Percentiles rank a stretch among this genome's conserved stretches.
Conservation (phyloP, 2,329 filamentous ascomycete species). For the Pseudogymnoascus sp. region DNA sequence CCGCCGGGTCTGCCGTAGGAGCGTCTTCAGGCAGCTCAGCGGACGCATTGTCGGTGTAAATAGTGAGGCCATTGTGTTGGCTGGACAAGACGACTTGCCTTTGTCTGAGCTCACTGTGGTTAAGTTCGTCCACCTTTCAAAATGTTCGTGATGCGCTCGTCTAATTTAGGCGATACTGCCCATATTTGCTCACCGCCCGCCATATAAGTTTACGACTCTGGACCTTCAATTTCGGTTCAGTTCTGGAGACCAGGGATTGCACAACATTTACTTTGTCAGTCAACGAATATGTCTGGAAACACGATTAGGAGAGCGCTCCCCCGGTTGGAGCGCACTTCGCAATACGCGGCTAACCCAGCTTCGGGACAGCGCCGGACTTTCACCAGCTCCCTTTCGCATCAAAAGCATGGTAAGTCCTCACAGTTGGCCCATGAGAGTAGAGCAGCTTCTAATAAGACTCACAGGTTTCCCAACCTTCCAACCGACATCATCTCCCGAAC, state of each 20-base stretch:
- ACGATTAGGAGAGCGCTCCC: conserved; percentile 3
- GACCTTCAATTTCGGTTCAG: conserved; percentile 5
- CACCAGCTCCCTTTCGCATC: conserved; percentile 21
- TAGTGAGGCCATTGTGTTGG: conserved; percentile 23
- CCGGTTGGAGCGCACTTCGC: not conserved
- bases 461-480: conserved; percentile 33
- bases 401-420: conserved; percentile 21
- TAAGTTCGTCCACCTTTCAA: conserved; percentile 8
- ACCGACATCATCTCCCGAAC: conserved; percentile 42
- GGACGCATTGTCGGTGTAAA: conserved; percentile 47
- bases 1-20: conserved; percentile 50
- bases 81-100: conserved; percentile 4
- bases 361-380: conserved; percentile 20
- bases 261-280: not conserved
- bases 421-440: not conserved
- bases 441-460: conserved; percentile 1
- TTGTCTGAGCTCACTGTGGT: not conserved
- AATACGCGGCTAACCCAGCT: not conserved
- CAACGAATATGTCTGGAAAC: conserved; percentile 6
- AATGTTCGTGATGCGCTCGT: conserved; percentile 5
- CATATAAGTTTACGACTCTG: conserved; percentile 3
- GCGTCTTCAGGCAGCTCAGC: conserved; percentile 60
- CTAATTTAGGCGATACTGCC: conserved; percentile 5
- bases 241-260: not conserved
- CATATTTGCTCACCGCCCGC: not conserved